phyloP scores from a whole-genome alignment of 2,329 filamentous ascomycete genomes.

The Xylaria sp. region DNA sequence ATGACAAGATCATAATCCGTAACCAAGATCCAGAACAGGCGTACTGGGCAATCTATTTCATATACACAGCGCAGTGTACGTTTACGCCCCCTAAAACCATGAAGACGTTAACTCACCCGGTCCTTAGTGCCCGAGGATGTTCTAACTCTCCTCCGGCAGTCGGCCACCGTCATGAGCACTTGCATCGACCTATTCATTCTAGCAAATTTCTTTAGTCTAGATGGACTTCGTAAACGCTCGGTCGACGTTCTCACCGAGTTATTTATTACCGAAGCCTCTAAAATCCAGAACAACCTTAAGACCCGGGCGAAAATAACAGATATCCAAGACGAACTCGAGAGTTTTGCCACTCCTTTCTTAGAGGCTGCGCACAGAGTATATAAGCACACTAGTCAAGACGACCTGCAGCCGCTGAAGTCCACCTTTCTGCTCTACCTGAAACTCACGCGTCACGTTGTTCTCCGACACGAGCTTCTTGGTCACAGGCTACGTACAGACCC shows the following conservation, averaged over 20 bases:
- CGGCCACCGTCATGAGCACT: neutral
- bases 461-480: neutral
- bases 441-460: neutral
- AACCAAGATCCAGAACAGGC: neutral
- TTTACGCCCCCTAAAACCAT: neutral
- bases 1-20: neutral
- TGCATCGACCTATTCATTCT: neutral
- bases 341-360: neutral
- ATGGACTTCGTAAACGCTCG: neutral
- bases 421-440: neutral
- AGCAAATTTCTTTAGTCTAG: neutral
- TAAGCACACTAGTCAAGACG: neutral
- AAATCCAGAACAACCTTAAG: neutral
- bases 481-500: neutral
- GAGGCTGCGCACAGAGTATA: neutral
- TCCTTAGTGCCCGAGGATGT: neutral
- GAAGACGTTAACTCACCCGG: neutral
- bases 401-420: neutral
- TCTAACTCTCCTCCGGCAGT: neutral
- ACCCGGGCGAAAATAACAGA: neutral
- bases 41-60: neutral
- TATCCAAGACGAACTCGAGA: neutral
- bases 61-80: neutral
- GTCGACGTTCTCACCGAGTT: neutral
- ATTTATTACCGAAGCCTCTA: neutral